Evolutionary conservation across 208 protist species (phyloP).

Genomic region (Balamuthia mandrillaris): DNA sequence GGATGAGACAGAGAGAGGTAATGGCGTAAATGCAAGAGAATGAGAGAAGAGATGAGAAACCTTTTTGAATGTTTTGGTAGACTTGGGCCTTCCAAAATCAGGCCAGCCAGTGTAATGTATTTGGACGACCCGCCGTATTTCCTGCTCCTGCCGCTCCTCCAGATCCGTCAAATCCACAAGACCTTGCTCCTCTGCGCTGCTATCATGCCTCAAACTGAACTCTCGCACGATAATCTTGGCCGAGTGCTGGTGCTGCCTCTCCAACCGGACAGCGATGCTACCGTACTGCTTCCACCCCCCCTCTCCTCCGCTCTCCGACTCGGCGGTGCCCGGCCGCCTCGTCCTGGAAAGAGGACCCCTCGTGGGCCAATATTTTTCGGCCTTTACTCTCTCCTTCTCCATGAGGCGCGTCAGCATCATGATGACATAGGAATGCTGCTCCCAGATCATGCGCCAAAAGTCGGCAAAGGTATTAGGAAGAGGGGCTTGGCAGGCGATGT

Average conservation of each 20-base stretch:
- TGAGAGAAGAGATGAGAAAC: too few species aligned
- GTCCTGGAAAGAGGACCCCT: not conserved
- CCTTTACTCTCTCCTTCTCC: constrained; percentile 18
- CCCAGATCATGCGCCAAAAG: constrained; percentile 37
- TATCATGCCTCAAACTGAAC: not conserved
- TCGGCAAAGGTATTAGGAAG: constrained; percentile 21
- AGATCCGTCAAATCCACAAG: not conserved
- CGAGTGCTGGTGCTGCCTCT: not conserved
- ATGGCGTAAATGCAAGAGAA: not conserved
- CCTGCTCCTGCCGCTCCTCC: too few species aligned
- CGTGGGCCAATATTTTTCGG: constrained; percentile 14
- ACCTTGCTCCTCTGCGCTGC: not conserved
- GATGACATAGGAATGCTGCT: constrained; percentile 3
- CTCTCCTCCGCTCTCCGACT: not conserved
- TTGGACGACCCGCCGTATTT: not conserved
- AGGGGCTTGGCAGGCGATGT: constrained; percentile 24
- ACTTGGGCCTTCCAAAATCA: constrained; percentile 4
- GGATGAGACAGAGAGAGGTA: not conserved
- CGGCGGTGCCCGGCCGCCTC: not conserved
- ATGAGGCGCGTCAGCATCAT: constrained; percentile 27
- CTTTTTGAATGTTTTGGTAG: not conserved
- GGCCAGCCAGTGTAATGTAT: constrained; percentile 27
- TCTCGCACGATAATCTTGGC: not conserved
- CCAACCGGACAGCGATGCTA: not conserved
- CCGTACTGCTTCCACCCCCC: constrained; percentile 22